A percentile compares a stretch with the other conserved stretches of the same genome.
These are phyloP conservation scores for Hericium coralloides DNA, from an alignment of 768 basidiomycete species.

Conservation along the genomic window DNA sequence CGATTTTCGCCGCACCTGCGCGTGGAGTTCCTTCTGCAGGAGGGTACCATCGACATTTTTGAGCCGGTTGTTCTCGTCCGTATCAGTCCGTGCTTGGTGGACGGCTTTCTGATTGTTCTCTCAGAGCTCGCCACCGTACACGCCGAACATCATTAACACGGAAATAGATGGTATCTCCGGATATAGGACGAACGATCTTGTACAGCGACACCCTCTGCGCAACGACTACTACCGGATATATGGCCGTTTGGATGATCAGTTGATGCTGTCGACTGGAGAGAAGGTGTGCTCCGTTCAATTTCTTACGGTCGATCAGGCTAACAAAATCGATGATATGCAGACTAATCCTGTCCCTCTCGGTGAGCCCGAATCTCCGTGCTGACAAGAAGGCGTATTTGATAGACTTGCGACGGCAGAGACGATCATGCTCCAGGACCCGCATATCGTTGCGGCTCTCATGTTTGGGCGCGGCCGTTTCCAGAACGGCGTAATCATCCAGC, in stretches of 20 bases:
- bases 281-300: neutral
- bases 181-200: neutral
- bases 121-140: neutral
- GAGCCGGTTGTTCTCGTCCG: neutral
- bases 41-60: constrained; percentile 12
- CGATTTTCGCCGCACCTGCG: constrained; percentile 10
- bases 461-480: constrained; percentile 7
- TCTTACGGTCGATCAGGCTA: neutral
- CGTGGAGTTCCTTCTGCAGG: constrained; percentile 10
- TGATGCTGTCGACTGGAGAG: constrained; percentile 18
- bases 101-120: neutral
- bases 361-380: neutral
- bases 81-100: neutral
- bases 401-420: neutral
- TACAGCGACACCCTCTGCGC: neutral
- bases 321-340: neutral
- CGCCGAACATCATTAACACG: neutral
- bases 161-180: neutral
- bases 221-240: constrained; percentile 24
- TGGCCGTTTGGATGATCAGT: constrained; percentile 21
- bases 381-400: neutral
- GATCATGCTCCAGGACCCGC: neutral
- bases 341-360: neutral
- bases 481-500: constrained; percentile 3
- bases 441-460: neutral